Base-by-base conservation (phyloP, 2,329 filamentous ascomycete genomes). In the Pezicula rhizophila region DNA sequence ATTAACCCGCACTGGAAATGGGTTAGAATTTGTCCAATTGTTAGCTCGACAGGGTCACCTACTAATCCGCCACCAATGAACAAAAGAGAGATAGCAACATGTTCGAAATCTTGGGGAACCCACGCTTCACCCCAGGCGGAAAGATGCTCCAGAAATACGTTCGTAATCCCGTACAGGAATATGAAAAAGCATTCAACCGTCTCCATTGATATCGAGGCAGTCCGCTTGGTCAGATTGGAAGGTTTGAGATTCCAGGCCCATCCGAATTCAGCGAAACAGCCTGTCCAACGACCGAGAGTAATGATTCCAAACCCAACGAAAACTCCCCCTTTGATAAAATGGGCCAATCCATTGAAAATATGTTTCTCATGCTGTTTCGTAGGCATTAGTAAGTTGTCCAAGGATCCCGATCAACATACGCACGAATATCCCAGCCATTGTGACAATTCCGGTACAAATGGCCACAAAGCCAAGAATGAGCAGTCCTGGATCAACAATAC, bases 361-460 rank as follows among this genome's bases (percentile, higher is more conserved):
- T 48, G 46, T 33, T 48, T 45, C 26, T 26, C 46, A 11, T 45
- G 42, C 48, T 50, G 43, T 50, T 50, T 46, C 35, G 40, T 46
- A 42, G 26, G 7, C 43, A 34, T 50, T 42, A 50, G 44, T 35
- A 31, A 46, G 35, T 46, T 41, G 39, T 47, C 26, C 46, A 47
- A 43, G 28, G 41, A 46, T 37, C 34, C 34, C 34, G 34, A 48
- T 48, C 18, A 48, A 40, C 40, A 44, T 48, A 48, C 46, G 40
- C 31, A 48, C 46, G 18, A 48, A 48, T 35, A 48, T 45, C 33
- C 46, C 46, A 34, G 46, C 20, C 40, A 48, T 44, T 35, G 40
- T 48, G 41, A 48, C 46, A 45, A 48, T 48, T 48, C 46, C 46
- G 20, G 39, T 45, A 38, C 46, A 48, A 26, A 48, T 48, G 37